Evolutionary conservation across 441 rosid genomes (phyloP).

Genomic region (Brassica balearica): DNA sequence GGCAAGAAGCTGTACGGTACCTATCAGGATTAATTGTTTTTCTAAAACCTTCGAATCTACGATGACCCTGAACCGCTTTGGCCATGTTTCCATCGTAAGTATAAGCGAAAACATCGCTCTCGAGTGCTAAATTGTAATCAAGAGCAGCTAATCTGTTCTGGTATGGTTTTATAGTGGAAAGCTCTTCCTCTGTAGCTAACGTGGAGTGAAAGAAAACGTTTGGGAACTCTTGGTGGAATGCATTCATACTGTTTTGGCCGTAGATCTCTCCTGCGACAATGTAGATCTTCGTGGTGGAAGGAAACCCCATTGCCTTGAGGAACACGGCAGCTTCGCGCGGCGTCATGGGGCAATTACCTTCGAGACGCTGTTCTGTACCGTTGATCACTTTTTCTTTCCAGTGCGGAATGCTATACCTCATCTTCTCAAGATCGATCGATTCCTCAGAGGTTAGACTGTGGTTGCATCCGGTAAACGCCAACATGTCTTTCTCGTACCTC

Average conservation of each 20-base stretch:
- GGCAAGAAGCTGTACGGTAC: constrained; percentile 38
- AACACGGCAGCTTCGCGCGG: constrained; percentile 69
- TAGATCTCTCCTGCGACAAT: constrained; percentile 69
- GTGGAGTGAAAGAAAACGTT: constrained; percentile 56
- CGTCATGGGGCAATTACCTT: constrained; percentile 71
- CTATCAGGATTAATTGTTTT: constrained; percentile 72
- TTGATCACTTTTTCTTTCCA: constrained; percentile 72
- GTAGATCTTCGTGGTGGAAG: constrained; percentile 58
- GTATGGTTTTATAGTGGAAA: constrained; percentile 43
- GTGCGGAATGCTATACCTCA: constrained; percentile 53
- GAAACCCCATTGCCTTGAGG: constrained; percentile 68
- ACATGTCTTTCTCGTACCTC: constrained; percentile 78
- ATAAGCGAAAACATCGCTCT: constrained; percentile 63
- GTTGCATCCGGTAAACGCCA: constrained; percentile 71
- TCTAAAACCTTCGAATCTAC: constrained; percentile 66
- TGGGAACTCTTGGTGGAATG: constrained; percentile 57
- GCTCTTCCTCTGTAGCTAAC: constrained; percentile 61
- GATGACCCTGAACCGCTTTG: constrained; percentile 68
- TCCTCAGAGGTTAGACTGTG: constrained; percentile 61
- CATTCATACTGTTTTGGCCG: constrained; percentile 54
- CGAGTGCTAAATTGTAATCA: constrained; percentile 63
- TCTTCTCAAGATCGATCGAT: constrained; percentile 45
- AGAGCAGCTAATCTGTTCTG: constrained; percentile 71
- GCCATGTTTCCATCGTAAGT: constrained; percentile 80
- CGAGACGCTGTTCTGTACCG: constrained; percentile 46